Evolutionary conservation across 345 rosid species (phyloP), one percentile per base, ranked within the genome.

Genomic region (Turritis glabra): DNA sequence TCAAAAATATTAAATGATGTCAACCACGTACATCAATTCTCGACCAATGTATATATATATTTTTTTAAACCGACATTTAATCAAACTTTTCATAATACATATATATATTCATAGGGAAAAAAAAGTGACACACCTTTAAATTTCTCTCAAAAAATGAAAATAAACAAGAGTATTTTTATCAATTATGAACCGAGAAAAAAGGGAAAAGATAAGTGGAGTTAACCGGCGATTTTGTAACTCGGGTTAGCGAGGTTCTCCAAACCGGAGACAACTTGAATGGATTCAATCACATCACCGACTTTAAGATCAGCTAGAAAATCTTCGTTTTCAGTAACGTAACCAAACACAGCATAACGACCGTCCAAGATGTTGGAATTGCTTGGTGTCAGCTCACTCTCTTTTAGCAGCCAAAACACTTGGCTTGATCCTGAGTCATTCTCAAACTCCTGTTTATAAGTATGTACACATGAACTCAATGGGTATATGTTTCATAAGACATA

Each of bases 331-430:
- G 96, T 95, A 46, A 95, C 88, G 67, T 95, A 95, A 41, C 99
- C 99, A 22, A 92, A 92, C 58, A 95, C 97, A 1, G 99, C 85
- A 44, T 92, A 95, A n/a, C 97, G 89, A 44, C 99, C 99, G 35
- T 95, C 99, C 89, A 95, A 79, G 60, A 95, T 95, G 66, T 95
- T 92, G 48, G 99, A 92, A 38, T 90, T 92, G 80, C 99, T 92
- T 12, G 98, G 99, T 12, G 98, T 95, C 54, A 95, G 89, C 67
- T 95, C 99, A 76, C 99, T 95, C 82, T 95, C 98, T 85, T 95
- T 95, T 51, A 95, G 82, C 47, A 95, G 85, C 98, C 99, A 95
- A 77, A 95, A 95, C 48, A 95, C 66, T 78, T 95, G 98, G 80
- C 99, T 95, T 71, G 99, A 95, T 21, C 85, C 98, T 8, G 98